phyloP scores from a whole-genome alignment of 176 grass and related monocot genomes.

The Phoenix roebelenii region DNA sequence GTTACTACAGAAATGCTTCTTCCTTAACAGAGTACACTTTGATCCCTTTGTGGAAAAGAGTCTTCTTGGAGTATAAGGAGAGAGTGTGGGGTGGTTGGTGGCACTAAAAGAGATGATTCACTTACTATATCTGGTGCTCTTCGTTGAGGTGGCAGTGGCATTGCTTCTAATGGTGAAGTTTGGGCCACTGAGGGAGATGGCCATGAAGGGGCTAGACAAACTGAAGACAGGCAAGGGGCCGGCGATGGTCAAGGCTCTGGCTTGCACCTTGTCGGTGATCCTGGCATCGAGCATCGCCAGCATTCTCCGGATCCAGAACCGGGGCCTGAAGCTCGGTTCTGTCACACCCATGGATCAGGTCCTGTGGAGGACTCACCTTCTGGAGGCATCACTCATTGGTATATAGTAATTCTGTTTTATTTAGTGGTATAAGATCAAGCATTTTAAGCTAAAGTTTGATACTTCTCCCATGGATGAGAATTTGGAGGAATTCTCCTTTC shows the following conservation, averaged over 20 bases:
- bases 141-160: slow-evolving; percentile 69
- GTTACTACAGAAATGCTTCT: too few relatives aligned
- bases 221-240: slow-evolving; percentile 70
- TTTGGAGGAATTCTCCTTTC: too few relatives aligned
- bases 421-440: too few relatives aligned
- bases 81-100: too few relatives aligned
- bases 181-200: slow-evolving; percentile 69
- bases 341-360: slow-evolving; percentile 95
- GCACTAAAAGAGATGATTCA: slow-evolving; percentile 45
- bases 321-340: slow-evolving; percentile 59
- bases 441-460: too few relatives aligned
- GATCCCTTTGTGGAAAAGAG: too few relatives aligned
- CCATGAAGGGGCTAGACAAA: slow-evolving; percentile 71
- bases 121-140: slow-evolving; percentile 71
- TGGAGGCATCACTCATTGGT: slow-evolving; percentile 96
- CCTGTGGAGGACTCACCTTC: slow-evolving; percentile 85
- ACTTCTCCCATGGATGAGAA: too few relatives aligned
- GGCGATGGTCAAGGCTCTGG: slow-evolving; percentile 79
- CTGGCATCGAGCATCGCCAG: slow-evolving; percentile 62
- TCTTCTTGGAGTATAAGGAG: too few relatives aligned
- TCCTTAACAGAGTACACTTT: too few relatives aligned
- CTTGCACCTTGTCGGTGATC: slow-evolving; percentile 77
- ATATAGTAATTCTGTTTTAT: background rate
- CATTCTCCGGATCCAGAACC: slow-evolving; percentile 83
- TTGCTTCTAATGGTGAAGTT: slow-evolving; percentile 84